These are phyloP conservation scores for Asterionellopsis glacialis DNA, from an alignment of 108 stramenopile genomes.

Conservation along the genomic window DNA sequence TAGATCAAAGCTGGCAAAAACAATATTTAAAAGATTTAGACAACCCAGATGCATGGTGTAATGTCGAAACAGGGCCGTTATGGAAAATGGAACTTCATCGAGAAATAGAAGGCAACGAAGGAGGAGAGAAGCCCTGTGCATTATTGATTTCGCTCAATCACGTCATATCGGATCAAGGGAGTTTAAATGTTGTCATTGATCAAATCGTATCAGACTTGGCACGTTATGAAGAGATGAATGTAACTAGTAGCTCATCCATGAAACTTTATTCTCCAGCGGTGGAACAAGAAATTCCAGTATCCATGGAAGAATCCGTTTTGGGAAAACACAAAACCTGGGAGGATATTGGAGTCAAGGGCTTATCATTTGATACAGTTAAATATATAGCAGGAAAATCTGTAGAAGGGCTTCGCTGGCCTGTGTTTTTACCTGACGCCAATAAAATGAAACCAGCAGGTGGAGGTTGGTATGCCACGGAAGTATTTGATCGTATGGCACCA, in stretches of 20 bases:
- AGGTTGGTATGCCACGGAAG: constrained; percentile 53
- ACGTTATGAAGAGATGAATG: constrained; percentile 38
- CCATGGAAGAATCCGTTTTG: constrained; percentile 76
- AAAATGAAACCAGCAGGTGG: constrained; percentile 12
- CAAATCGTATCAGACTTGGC: constrained; percentile 54
- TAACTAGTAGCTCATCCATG: constrained; percentile 35
- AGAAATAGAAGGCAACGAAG: constrained; percentile 6
- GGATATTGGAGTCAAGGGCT: constrained; percentile 22
- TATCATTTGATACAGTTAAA: constrained; percentile 45
- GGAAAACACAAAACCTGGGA: constrained; percentile 51
- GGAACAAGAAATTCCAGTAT: constrained; percentile 49
- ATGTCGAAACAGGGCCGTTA: constrained; percentile 40
- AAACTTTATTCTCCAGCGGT: constrained; percentile 12
- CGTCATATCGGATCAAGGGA: constrained; percentile 80
- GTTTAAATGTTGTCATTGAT: constrained; percentile 65
- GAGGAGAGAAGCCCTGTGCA: constrained; percentile 37
- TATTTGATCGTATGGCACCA: constrained; percentile 70
- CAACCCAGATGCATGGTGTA: constrained; percentile 57
- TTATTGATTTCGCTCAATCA: constrained; percentile 80
- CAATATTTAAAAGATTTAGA: constrained; percentile 65
- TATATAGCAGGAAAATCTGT: constrained; percentile 77
- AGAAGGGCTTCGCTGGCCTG: constrained; percentile 68
- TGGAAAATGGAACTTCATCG: constrained; percentile 75
- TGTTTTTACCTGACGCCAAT: constrained; percentile 66
- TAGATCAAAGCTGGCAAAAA: constrained; percentile 61